These are phyloP conservation scores for Saturnispora gosingensis DNA, from an alignment of 805 yeast species.

Conservation along the genomic window DNA sequence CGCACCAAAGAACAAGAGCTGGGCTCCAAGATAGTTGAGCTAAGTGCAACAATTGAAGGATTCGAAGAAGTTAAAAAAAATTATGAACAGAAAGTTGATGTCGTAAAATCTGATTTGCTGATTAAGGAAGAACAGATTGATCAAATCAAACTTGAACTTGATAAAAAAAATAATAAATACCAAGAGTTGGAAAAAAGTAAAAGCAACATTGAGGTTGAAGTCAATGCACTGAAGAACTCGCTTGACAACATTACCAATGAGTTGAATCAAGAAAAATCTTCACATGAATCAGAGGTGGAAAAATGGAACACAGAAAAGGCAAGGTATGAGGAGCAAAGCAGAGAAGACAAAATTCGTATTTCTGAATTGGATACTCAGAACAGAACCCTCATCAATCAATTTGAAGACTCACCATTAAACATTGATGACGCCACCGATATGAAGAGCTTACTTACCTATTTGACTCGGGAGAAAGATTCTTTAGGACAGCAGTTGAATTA, in stretches of 20 bases:
- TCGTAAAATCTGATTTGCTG: constrained; percentile 26
- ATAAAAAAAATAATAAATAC: constrained; percentile 21
- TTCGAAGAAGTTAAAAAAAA: constrained; percentile 21
- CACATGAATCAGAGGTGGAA: constrained; percentile 30
- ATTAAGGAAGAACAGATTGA: constrained; percentile 17
- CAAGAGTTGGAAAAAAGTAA: constrained; percentile 14
- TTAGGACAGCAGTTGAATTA: constrained; percentile 50
- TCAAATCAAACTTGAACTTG: constrained; percentile 16
- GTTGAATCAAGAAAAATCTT: constrained; percentile 19
- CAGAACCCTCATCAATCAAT: constrained; percentile 54
- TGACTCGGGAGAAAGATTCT: constrained; percentile 70
- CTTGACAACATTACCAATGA: not conserved
- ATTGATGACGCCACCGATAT: constrained; percentile 25
- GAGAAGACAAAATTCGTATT: constrained; percentile 34
- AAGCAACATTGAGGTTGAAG: constrained; percentile 9
- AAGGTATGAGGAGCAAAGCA: constrained; percentile 39
- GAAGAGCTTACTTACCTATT: constrained; percentile 47
- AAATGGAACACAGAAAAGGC: constrained; percentile 39
- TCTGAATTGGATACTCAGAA: constrained; percentile 62
- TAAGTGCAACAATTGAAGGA: constrained; percentile 18
- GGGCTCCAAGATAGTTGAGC: constrained; percentile 17
- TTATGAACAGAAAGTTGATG: constrained; percentile 25
- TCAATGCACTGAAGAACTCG: constrained; percentile 9
- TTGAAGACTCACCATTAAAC: constrained; percentile 31
- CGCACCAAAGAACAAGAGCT: constrained; percentile 8